Evolutionary conservation across 495 filamentous ascomycete species (phyloP), one percentile per base, ranked within the genome.

Genomic region (Talaromyces trachyspermus): DNA sequence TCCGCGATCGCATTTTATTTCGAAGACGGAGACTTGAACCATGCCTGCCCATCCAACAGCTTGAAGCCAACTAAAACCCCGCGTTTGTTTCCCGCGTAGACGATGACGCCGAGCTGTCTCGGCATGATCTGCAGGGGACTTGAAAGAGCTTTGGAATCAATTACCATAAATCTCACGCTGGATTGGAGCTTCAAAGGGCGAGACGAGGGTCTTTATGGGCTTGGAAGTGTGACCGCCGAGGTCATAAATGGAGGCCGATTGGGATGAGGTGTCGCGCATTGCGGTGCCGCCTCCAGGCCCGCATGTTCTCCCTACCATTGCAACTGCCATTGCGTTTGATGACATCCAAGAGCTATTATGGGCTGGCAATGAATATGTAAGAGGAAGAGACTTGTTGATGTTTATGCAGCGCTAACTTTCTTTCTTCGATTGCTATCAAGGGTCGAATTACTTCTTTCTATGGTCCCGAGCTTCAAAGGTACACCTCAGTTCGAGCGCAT

Each of bases 341-440:
- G 83, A 82, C 49, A 72, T 77, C 35, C 81, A 91, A 60, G 92
- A 97, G 63, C 77, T 97, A 24, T 62, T 97, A 50, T 98, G 94
- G 92, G 76, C 80, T 8, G 92, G 92, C 10, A 91, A 89, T 64
- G 85, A 89, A 69, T 85, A 80, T 72, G 89, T 94, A 68, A 67
- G 82, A 53, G 36, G 52, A 42, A 41, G 15, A 4, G n/a, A 19
- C 24, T 18, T 14, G 17, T 15, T 14, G 30, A 27, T n/a, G n/a
- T n/a, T n/a, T n/a, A n/a, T n/a, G n/a, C n/a, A n/a, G n/a, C n/a
- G n/a, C n/a, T n/a, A n/a, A n/a, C n/a, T n/a, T n/a, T n/a, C n/a
- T n/a, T n/a, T n/a, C n/a, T n/a, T n/a, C n/a, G n/a, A 37, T 36
- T 14, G 46, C 20, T 22, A 23, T 35, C 20, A 56, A 95, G 88